These are phyloP conservation scores for Leccinellum luteum DNA, from an alignment of 768 basidiomycete species.

Conservation along the genomic window DNA sequence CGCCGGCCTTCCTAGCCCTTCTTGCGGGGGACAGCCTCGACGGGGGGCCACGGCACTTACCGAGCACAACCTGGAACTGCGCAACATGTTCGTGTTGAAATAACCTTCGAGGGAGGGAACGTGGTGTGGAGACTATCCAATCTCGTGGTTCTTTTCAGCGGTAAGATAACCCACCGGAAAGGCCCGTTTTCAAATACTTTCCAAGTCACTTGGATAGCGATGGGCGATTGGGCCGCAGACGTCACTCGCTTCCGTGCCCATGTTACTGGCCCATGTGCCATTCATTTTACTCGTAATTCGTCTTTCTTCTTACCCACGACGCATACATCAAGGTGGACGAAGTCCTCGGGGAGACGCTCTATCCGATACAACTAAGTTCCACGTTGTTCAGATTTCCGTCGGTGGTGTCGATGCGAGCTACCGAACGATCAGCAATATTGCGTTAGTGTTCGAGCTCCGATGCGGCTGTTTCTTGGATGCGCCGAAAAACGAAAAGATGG, in stretches of 20 bases:
- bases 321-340: constrained; percentile 3
- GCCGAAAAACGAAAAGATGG: neutral
- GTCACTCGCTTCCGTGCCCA: constrained; percentile 22
- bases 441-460: constrained; percentile 1
- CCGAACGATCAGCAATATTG: constrained; percentile 7
- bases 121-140: constrained; percentile 28
- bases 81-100: constrained; percentile 15
- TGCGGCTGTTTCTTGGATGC: neutral
- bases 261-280: constrained; percentile 20
- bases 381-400: constrained; percentile 8
- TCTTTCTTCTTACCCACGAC: neutral
- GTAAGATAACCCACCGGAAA: constrained; percentile 21
- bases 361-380: constrained; percentile 13
- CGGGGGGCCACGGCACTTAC: constrained; percentile 20
- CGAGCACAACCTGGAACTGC: constrained; percentile 8
- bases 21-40: constrained; percentile 14
- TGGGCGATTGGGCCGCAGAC: constrained; percentile 12
- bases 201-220: neutral
- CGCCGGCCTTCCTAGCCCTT: neutral
- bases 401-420: constrained; percentile 5
- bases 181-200: constrained; percentile 22
- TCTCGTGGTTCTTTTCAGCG: constrained; percentile 7
- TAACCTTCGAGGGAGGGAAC: constrained; percentile 32
- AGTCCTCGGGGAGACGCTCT: constrained; percentile 13
- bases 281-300: constrained; percentile 15